These are phyloP conservation scores for Aspergillus bridgeri DNA, from an alignment of 495 filamentous ascomycete species.

Conservation along the genomic window DNA sequence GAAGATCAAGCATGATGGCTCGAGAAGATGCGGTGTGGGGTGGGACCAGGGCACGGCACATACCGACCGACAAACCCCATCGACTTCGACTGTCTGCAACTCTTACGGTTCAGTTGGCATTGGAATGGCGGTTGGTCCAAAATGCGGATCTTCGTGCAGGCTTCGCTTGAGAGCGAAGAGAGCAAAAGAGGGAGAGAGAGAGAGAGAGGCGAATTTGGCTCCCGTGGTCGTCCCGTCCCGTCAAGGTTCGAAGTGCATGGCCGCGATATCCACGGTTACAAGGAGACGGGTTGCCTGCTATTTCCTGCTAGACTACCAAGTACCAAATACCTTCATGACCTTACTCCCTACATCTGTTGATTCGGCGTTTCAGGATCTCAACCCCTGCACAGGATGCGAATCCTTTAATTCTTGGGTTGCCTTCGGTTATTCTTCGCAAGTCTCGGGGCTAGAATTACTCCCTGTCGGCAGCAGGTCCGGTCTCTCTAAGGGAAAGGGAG, in stretches of 20 bases:
- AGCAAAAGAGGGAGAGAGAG: too few species aligned
- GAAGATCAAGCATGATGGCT: background rate
- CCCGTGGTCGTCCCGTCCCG: slow-evolving; percentile 41
- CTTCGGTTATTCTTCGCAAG: background rate
- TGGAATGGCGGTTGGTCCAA: background rate
- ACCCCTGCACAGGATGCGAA: background rate
- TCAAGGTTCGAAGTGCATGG: slow-evolving; percentile 46
- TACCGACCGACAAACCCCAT: background rate
- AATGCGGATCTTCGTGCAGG: slow-evolving; percentile 1
- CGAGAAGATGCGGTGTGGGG: too few species aligned
- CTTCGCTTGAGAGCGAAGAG: too few species aligned
- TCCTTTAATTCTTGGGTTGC: background rate
- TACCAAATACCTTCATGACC: too few species aligned
- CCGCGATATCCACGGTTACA: slow-evolving; percentile 36
- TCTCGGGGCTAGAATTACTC: background rate
- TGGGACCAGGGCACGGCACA: background rate
- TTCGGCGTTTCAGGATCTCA: background rate
- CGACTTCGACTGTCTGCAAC: background rate
- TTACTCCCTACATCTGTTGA: background rate
- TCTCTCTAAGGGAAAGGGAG: background rate
- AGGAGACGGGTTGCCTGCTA: slow-evolving; percentile 15
- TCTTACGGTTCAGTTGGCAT: background rate
- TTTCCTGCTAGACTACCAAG: background rate
- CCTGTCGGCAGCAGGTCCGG: background rate
- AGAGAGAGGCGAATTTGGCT: slow-evolving; percentile 14